Evolutionary conservation across 1,139 yeast genomes (phyloP), one percentile per base, ranked within the genome.

Genomic region (Magnusiomyces ingens): DNA sequence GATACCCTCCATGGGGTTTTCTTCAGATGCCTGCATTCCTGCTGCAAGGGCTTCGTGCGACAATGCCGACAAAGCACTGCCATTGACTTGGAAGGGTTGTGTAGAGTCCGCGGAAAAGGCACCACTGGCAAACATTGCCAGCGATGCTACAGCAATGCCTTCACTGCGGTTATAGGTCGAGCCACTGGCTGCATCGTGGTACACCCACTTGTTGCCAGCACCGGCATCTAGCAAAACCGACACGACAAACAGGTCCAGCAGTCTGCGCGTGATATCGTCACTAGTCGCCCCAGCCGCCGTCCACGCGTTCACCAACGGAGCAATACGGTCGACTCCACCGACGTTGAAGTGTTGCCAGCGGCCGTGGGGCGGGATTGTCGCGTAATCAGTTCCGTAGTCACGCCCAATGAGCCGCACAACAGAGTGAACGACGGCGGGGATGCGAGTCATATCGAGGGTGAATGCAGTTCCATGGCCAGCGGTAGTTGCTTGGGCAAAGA

Each of bases 191-290:
- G 67, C 67, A 46, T 73, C 76, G 3, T 57, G 60, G 61, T 70
- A 81, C 47, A 64, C 65, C 85, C 85, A 81, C 11, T 59, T 61
- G 54, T 77, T 75, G 15, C 85, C 85, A 1, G 85, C 84, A 29
- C 85, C 85, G 2, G 85, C 85, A 63, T 81, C 85, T 35, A 81
- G 67, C 49, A 81, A 64, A 3, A 81, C 85, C 51, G 83, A 78
- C 38, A 80, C 75, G 2, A 80, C 74, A 60, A 80, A 78, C 51
- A 81, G 66, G 64, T 81, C 85, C 51, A 80, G 68, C 45, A 80
- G 64, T 45, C 78, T 72, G 57, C 73, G 74, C 38, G 82, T 78
- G 32, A 76, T 71, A 54, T 76, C 80, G 15, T 65, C 52, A 42
- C 73, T 73, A 49, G 67, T 69, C 40, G 72, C 65, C 1, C 64